phyloP scores from a whole-genome alignment of 164 flowering plant genomes.

The Warburgia ugandensis region DNA sequence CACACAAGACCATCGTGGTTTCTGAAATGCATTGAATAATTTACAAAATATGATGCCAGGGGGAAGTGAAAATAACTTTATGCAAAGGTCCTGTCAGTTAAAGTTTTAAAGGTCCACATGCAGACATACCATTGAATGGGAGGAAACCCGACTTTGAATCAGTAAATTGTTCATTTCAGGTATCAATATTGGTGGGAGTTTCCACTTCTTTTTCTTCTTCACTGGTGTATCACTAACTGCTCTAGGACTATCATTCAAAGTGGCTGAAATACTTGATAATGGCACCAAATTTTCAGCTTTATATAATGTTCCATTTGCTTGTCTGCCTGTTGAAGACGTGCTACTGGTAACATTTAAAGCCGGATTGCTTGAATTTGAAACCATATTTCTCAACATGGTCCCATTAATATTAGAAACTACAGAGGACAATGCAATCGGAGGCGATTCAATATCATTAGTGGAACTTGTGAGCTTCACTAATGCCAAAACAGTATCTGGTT shows the following conservation, averaged over 20 bases:
- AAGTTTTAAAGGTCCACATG: conserved; percentile 12
- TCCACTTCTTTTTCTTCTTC: conserved; percentile 5
- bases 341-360: conserved; percentile 4
- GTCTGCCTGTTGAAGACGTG: conserved; percentile 1
- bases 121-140: conserved; percentile 6
- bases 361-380: conserved; percentile 12
- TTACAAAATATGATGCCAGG: background rate
- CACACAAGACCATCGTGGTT: conserved; percentile 11
- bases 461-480: conserved; percentile 3
- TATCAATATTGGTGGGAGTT: conserved; percentile 4
- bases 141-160: background rate
- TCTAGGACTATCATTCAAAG: conserved; percentile 6
- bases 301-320: background rate
- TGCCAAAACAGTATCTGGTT: conserved; percentile 6
- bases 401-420: conserved; percentile 14
- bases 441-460: conserved; percentile 5
- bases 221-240: conserved; percentile 2
- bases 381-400: conserved; percentile 6
- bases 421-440: conserved; percentile 8
- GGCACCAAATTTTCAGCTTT: conserved; percentile 3
- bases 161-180: background rate
- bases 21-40: conserved; percentile 3
- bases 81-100: conserved; percentile 7
- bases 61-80: background rate
- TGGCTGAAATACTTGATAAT: conserved; percentile 1